Evolutionary conservation across 1,284 basidiomycete genomes (phyloP).

Genomic region (Clitocybe nebularis): DNA sequence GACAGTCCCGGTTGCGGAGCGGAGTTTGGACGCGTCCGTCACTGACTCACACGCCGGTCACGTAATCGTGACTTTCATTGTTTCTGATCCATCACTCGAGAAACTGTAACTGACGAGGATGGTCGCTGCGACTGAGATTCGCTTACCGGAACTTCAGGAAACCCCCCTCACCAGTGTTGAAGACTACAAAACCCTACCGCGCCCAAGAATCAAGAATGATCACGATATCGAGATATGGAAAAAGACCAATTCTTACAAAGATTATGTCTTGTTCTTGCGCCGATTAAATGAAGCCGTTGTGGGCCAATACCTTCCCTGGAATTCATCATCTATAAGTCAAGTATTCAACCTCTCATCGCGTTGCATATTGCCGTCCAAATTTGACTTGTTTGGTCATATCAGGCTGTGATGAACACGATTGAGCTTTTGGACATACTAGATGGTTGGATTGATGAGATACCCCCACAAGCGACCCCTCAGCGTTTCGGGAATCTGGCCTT

Average conservation of each 20-base stretch:
- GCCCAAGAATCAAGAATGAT: conserved; percentile 61
- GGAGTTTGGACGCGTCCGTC: conserved; percentile 9
- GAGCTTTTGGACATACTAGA: conserved; percentile 68
- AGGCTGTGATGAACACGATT: conserved; percentile 51
- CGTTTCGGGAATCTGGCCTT: conserved; percentile 96
- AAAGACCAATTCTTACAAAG: conserved; percentile 61
- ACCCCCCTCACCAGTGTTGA: conserved; percentile 36
- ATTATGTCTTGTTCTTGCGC: conserved; percentile 70
- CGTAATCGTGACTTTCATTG: conserved; percentile 2
- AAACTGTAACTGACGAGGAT: too few relatives aligned
- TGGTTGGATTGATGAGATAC: conserved; percentile 80
- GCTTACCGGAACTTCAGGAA: conserved; percentile 38
- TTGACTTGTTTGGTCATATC: conserved; percentile 17
- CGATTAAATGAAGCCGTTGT: conserved; percentile 73
- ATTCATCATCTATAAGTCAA: conserved; percentile 28
- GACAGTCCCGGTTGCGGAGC: not conserved
- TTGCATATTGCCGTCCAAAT: conserved; percentile 3
- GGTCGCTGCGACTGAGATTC: conserved; percentile 6
- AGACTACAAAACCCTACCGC: conserved; percentile 27
- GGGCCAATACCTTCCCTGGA: conserved; percentile 48
- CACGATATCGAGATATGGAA: conserved; percentile 69
- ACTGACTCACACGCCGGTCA: conserved; percentile 2
- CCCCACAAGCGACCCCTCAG: conserved; percentile 77
- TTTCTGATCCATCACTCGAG: too few relatives aligned
- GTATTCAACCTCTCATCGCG: conserved; percentile 31